Percentiles rank a stretch among this genome's conserved stretches.
These are phyloP conservation scores for Tricholoma hemisulphureum DNA, from an alignment of 768 basidiomycete species.

Conservation along the genomic window DNA sequence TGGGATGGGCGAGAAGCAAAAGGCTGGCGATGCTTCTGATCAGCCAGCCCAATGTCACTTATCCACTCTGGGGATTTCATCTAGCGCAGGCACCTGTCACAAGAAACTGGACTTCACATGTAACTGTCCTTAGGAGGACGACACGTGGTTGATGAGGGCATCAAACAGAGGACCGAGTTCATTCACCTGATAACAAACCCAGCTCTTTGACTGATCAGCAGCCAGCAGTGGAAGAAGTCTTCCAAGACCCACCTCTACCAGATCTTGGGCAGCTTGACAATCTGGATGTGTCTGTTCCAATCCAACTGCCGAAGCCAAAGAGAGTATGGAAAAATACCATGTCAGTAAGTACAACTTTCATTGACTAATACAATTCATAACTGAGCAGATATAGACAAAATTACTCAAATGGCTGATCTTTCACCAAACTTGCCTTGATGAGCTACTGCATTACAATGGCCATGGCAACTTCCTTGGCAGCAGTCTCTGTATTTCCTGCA, in stretches of 20 bases:
- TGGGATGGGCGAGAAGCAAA: too few species aligned
- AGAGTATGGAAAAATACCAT: background rate
- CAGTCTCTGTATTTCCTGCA: background rate
- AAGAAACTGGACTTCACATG: too few species aligned
- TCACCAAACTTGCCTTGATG: constrained; percentile 2
- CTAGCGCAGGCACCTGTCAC: too few species aligned
- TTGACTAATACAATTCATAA: background rate
- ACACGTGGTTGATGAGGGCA: background rate
- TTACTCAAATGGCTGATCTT: constrained; percentile 5
- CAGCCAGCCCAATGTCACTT: too few species aligned
- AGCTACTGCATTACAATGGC: constrained; percentile 7
- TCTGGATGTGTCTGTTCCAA: background rate
- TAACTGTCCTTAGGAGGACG: background rate
- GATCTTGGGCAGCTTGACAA: background rate
- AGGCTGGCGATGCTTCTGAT: too few species aligned
- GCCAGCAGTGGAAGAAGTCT: background rate
- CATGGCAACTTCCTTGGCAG: background rate
- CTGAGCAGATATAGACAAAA: background rate
- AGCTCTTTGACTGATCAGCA: background rate
- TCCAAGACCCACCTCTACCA: background rate
- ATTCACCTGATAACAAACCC: background rate
- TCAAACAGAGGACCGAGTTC: background rate
- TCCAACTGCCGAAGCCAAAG: background rate
- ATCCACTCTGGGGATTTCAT: too few species aligned
- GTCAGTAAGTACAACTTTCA: background rate